Base-by-base conservation (phyloP, 495 filamentous ascomycete genomes). In the Daldinia grandis region DNA sequence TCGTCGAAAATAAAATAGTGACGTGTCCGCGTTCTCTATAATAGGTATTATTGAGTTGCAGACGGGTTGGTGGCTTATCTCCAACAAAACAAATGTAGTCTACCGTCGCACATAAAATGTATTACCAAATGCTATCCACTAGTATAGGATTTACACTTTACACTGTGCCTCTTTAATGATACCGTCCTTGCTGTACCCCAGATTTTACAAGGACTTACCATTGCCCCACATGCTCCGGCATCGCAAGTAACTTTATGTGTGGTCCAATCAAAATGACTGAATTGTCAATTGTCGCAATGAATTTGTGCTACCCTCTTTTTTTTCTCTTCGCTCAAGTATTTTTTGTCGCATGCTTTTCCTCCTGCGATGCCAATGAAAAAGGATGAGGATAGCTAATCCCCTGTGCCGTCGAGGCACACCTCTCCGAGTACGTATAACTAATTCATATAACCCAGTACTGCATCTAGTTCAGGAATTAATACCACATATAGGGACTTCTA, bases 331-430 rank as follows among this genome's bases (percentile, higher is more conserved):
- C 14, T 5, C 3, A 30, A 51, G 27, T 25, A 44, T 54, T 55
- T 47, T 24, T 59, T 57, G 19, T 70, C 42, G 58, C 30, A 51
- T 58, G 9, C 40, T 33, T 54, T 69, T 61, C 9, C n/a, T 62
- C 55, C 14, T 73, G 66, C 58, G 71, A 73, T 73, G 66, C 35
- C 63, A 70, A 70, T 59, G 47, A 19, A 40, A 37, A 63, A 76
- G 58, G 27, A 77, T 77, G 76, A 77, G 76, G 66, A 64, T 37
- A 64, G 73, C 73, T 71, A 70, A 76, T 68, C 35, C 71, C 14
- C 30, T 75, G 59, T 68, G 74, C 66, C 76, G 66, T 61, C 59
- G 56, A 64, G 71, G 76, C 68, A 70, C 76, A 24, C 62, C 38
- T 63, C 60, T 77, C 55, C 74, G 68, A 42, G 76, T 77, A 69